These are phyloP conservation scores for Saccharomycopsis microspora DNA, from an alignment of 805 yeast species.

Conservation along the genomic window DNA sequence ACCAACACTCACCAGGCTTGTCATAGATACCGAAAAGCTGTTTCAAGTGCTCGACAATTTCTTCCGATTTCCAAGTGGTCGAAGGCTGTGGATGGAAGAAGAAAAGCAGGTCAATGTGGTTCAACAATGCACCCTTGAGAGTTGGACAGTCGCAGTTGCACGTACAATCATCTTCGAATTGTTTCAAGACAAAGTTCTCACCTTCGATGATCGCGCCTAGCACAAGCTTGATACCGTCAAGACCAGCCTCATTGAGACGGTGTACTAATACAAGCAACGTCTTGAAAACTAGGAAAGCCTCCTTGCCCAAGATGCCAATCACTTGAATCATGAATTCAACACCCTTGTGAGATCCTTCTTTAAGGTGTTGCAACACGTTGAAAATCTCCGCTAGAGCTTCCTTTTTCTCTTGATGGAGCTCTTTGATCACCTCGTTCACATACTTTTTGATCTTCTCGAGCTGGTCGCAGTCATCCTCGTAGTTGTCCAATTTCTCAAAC, in stretches of 20 bases:
- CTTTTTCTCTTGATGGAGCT: constrained; percentile 1
- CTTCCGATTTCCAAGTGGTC: constrained; percentile 9
- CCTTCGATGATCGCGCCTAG: constrained; percentile 4
- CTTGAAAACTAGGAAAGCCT: constrained; percentile 3
- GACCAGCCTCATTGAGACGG: constrained; percentile 8
- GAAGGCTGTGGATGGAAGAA: constrained; percentile 3
- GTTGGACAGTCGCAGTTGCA: constrained; percentile 10
- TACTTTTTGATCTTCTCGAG: constrained; percentile 4
- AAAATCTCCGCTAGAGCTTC: constrained; percentile 4
- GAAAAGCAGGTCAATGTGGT: constrained; percentile 5
- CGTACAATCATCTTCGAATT: constrained; percentile 9
- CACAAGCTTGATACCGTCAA: constrained; percentile 8
- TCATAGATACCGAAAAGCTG: constrained; percentile 5
- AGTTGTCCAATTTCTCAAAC: constrained; percentile 6
- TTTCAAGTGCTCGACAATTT: constrained; percentile 9
- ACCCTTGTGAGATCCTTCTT: constrained; percentile 11
- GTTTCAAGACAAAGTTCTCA: constrained; percentile 1
- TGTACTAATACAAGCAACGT: constrained; percentile 4
- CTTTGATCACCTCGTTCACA: neutral
- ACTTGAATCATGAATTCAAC: constrained; percentile 1
- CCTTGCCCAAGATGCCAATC: constrained; percentile 2
- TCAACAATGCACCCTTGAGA: constrained; percentile 2
- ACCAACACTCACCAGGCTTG: constrained; percentile 9
- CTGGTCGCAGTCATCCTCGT: constrained; percentile 11
- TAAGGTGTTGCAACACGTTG: constrained; percentile 3